Base-by-base conservation (phyloP, 768 basidiomycete species). In the Leucogyrophana mollusca region DNA sequence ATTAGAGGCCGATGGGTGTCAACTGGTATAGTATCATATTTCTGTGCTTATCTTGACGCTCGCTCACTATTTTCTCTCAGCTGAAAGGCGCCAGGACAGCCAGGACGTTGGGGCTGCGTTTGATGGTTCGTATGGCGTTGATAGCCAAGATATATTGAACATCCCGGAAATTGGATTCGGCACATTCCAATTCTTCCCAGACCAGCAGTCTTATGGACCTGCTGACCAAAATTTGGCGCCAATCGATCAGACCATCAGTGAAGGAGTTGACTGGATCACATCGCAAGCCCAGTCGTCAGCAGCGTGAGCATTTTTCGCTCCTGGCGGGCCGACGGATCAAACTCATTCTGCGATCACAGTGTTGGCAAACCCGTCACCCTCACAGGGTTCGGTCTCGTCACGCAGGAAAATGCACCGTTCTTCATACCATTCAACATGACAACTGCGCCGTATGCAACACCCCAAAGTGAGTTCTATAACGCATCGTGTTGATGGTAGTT, bases 161-260 rank as follows among this genome's bases (percentile, higher is more conserved):
- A 80, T 82, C 46, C 78, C 79, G 0, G 33, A 74, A 9, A 78
- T 87, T 49, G 76, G 73, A 5, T 84, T 83, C 53, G 66, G 72
- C 24, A 70, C 79, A 14, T 83, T 83, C 72, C 81, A 78, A 47
- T 52, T 85, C 20, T 85, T 86, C 73, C 84, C 85, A 16, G 83
- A 87, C 56, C 85, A 87, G 59, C 73, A 78, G 49, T 58, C 62
- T 30, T 85, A 84, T 53, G 76, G 66, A 23, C 47, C 71, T 18
- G 55, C 61, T 21, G 79, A 83, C 57, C 74, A 78, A 13, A 71
- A 66, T 49, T 60, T 79, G 41, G 63, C 76, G 34, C 52, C 73
- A 9, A 80, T 77, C 62, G 74, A 82, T 50, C 76, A 80, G 47
- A 74, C 70, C 0, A 56, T 85, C 30, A 64, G 78, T 49, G 59